Evolutionary conservation across 23 red algal genomes (phyloP).

Genomic region (Gracilaria domingensis): DNA sequence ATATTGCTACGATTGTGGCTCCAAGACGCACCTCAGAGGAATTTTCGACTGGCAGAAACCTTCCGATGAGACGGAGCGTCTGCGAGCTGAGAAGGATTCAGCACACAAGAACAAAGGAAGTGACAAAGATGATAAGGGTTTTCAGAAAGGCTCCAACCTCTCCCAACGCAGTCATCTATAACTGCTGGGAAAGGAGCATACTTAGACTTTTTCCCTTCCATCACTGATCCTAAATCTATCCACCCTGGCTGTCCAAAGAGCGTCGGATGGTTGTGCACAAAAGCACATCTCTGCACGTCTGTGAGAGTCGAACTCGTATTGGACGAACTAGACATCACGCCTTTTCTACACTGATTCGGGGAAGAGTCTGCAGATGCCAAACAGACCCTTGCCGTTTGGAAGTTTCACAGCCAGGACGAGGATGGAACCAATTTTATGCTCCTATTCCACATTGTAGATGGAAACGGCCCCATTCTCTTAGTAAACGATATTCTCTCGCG

Average conservation of each 20-base stretch:
- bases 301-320: not conserved
- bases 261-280: not conserved
- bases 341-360: constrained; percentile 16
- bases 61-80: no score
- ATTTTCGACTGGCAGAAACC: no score
- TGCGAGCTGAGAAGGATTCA: no score
- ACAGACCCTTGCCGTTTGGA: no score
- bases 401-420: no score
- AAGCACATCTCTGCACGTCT: not conserved
- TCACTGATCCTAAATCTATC: constrained; percentile 35
- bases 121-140: no score
- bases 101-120: not conserved
- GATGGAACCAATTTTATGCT: not conserved
- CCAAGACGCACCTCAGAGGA: no score
- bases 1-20: no score
- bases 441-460: constrained; percentile 1
- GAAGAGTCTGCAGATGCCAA: not conserved
- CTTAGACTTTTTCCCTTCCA: constrained; percentile 2
- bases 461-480: not conserved
- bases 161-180: no score
- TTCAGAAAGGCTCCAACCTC: no score
- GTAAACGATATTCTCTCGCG: constrained; percentile 14
- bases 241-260: constrained; percentile 8
- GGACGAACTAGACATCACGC: not conserved
- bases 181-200: not conserved